Evolutionary conservation across 352 stramenopile species (phyloP).

Genomic region (Globisporangium paroecandrum): DNA sequence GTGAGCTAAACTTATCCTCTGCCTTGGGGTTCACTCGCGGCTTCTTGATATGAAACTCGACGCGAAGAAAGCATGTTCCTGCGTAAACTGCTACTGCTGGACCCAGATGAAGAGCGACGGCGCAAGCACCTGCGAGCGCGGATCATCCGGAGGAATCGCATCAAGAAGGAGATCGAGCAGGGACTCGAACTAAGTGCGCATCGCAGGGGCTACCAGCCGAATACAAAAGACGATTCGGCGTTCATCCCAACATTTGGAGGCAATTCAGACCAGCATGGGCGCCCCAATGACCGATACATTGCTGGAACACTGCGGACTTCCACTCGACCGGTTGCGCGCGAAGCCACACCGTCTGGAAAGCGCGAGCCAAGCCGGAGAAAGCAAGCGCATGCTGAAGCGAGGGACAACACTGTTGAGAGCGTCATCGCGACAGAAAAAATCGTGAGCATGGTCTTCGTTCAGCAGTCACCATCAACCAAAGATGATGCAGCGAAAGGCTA

Average conservation of each 20-base stretch:
- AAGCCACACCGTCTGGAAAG: neutral
- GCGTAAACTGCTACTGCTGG: constrained; percentile 44
- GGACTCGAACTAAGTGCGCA: constrained; percentile 35
- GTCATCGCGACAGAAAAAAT: neutral
- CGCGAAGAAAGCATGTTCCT: constrained; percentile 35
- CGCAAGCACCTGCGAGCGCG: constrained; percentile 40
- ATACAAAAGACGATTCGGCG: neutral
- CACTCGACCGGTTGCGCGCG: neutral
- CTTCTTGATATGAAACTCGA: constrained; percentile 11
- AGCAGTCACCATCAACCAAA: neutral
- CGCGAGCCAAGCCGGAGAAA: neutral
- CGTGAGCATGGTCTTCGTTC: neutral
- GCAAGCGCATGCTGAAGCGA: neutral
- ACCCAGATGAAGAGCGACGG: constrained; percentile 49
- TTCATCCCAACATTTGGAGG: constrained; percentile 19
- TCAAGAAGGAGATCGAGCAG: constrained; percentile 49
- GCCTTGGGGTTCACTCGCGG: constrained; percentile 3
- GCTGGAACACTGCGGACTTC: constrained; percentile 9
- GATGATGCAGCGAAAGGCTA: neutral
- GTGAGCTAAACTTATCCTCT: constrained; percentile 6
- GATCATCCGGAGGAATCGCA: constrained; percentile 60
- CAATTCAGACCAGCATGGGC: constrained; percentile 9
- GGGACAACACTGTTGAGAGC: neutral
- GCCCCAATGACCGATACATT: constrained; percentile 6
- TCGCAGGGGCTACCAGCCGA: constrained; percentile 17